These are phyloP conservation scores for Hypoxylon lienhwacheense DNA, from an alignment of 495 filamentous ascomycete genomes.

Conservation along the genomic window DNA sequence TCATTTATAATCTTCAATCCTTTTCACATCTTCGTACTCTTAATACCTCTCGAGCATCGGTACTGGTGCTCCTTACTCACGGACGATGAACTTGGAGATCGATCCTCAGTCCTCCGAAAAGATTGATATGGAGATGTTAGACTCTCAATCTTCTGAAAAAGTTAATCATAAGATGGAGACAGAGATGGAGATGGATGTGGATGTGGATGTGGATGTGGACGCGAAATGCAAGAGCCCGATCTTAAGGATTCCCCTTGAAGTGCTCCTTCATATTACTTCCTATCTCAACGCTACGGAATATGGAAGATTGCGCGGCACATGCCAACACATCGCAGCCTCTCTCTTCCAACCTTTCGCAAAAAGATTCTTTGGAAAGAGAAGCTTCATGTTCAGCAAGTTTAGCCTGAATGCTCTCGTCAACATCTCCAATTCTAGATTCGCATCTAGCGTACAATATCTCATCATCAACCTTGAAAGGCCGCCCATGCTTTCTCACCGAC, in stretches of 20 bases:
- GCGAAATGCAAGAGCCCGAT: conserved; percentile 7
- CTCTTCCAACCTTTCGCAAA: conserved; percentile 51
- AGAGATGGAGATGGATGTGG: too few relatives aligned
- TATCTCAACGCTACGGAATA: conserved; percentile 50
- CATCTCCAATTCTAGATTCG: conserved; percentile 55
- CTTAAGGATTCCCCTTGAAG: conserved; percentile 41
- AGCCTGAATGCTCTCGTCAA: conserved; percentile 55
- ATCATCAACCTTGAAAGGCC: conserved; percentile 50
- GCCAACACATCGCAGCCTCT: conserved; percentile 47
- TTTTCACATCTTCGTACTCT: too few relatives aligned
- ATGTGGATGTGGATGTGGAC: conserved; percentile 4
- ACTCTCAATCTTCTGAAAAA: too few relatives aligned
- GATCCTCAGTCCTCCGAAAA: too few relatives aligned
- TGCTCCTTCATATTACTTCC: conserved; percentile 47
- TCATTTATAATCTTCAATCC: too few relatives aligned
- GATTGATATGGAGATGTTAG: too few relatives aligned
- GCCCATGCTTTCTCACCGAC: background rate
- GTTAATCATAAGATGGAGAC: too few relatives aligned
- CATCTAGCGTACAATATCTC: conserved; percentile 47
- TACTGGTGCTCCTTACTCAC: too few relatives aligned
- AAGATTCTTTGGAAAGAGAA: conserved; percentile 59
- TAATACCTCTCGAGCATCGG: too few relatives aligned
- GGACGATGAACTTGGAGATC: too few relatives aligned
- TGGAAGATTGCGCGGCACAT: conserved; percentile 49
- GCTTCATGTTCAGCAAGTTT: conserved; percentile 54